Conservation (phyloP, 257 asterid genomes). For the Solanum bulbocastanum region DNA sequence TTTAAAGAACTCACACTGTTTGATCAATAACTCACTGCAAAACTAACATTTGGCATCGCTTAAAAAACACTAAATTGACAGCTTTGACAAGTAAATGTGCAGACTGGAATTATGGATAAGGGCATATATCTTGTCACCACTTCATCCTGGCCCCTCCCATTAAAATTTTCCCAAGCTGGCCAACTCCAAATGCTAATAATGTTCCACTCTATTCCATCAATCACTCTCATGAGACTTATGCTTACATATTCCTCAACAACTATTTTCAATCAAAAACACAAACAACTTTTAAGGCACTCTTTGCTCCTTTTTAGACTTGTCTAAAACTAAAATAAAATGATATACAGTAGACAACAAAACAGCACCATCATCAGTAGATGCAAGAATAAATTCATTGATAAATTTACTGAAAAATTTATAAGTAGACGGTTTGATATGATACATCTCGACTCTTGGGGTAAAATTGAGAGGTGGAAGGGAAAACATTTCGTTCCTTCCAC, state of each 20-base stretch:
- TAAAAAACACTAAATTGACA: background rate
- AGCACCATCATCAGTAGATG: background rate
- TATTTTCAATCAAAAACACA: background rate
- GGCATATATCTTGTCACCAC: slow-evolving; percentile 1
- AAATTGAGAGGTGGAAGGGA: background rate
- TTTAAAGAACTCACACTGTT: too few relatives aligned
- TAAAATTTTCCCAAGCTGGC: background rate
- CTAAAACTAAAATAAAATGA: background rate
- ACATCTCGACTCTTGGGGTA: background rate
- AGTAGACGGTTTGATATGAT: background rate
- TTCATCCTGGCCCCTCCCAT: slow-evolving; percentile 1
- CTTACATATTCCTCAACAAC: background rate
- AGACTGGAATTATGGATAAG: slow-evolving; percentile 30
- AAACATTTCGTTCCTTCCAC: background rate
- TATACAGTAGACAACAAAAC: background rate
- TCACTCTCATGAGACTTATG: background rate
- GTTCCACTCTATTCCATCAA: background rate
- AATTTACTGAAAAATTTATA: background rate
- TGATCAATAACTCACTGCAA: background rate
- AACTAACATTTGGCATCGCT: background rate
- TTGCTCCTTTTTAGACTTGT: background rate
- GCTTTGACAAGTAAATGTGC: background rate
- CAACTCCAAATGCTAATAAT: background rate
- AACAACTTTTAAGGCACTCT: background rate
- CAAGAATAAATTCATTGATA: background rate